Evolutionary conservation across 768 basidiomycete genomes (phyloP), one percentile per base, ranked within the genome.

Genomic region (Tephrocybe sp.): DNA sequence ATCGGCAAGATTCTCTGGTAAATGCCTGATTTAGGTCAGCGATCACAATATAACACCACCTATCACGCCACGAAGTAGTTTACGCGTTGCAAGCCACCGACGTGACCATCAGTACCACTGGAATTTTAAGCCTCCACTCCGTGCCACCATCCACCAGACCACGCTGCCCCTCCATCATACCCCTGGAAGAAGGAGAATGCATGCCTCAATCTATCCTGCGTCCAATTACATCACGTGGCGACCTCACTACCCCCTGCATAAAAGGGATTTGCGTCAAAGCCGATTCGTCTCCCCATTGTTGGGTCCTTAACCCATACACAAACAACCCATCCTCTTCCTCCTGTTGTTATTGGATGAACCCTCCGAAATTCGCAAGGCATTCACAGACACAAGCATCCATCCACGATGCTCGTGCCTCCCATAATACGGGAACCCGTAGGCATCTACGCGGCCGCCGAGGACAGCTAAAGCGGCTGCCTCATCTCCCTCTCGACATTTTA

Each of bases 401-500:
- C 5, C 36, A 48, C 23, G 40, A 45, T 42, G n/a, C 45, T 32
- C 23, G 23, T 43, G 34, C 38, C 22, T 35, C 36, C 16, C 39
- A 49, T 26, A 39, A 22, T 16, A 17, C 23, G 4, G 35, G 13
- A 33, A 13, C 34, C 5, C 26, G 22, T 8, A 53, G 42, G 34
- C 52, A 38, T 2, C 39, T 49, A 22, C 47, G 50, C 32, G 48
- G 53, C 23, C 51, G 53, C 36, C 51, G 44, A 49, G 51, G 57
- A 42, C 48, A 26, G 36, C 39, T 60, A 26, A 39, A 44, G 12
- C 51, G 42, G 16, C 40, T 60, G 33, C 48, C 56, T 9, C 33
- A 57, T 22, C 50, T 60, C 26, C 59, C 59, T 16, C 16, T 57
- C 11, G 59, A 60, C 20, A 48, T 60, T 42, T 43, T 60, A 20